These are phyloP conservation scores for Chlamydomonas schloesseri DNA, from an alignment of 139 green algal genomes.

Conservation along the genomic window DNA sequence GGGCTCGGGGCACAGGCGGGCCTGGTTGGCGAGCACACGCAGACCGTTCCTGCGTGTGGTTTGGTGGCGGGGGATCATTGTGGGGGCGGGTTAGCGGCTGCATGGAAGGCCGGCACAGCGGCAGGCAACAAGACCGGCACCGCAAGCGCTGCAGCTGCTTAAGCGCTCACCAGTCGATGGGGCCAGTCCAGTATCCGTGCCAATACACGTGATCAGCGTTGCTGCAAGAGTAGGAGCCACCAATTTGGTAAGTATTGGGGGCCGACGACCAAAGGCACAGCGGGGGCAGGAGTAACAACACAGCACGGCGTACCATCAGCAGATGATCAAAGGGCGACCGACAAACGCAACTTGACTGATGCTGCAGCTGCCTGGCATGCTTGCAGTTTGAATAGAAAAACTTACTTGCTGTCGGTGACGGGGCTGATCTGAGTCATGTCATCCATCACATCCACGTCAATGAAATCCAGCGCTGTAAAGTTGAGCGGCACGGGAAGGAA, in stretches of 20 bases:
- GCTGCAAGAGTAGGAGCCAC: neutral
- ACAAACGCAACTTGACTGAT: too few relatives aligned
- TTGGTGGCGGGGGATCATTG: too few relatives aligned
- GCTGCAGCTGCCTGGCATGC: too few relatives aligned
- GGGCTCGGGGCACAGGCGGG: neutral
- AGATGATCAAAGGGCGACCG: too few relatives aligned
- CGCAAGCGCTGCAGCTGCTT: too few relatives aligned
- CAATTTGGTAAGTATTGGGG: neutral
- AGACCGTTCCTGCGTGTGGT: conserved; percentile 4
- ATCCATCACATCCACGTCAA: neutral
- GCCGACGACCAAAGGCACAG: too few relatives aligned
- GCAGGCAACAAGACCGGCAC: too few relatives aligned
- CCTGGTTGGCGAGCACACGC: neutral
- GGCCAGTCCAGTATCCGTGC: neutral
- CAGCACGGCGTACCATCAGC: too few relatives aligned
- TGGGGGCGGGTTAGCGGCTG: too few relatives aligned
- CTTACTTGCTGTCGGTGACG: neutral
- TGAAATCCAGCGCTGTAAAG: neutral
- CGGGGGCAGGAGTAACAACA: too few relatives aligned
- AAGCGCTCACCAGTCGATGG: neutral
- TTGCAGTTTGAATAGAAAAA: too few relatives aligned
- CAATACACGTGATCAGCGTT: neutral
- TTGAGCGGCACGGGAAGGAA: conserved; percentile 1
- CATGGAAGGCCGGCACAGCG: too few relatives aligned
- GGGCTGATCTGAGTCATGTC: neutral